Evolutionary conservation across 176 grass and related monocot genomes (phyloP).

Genomic region (Lolium perenne): DNA sequence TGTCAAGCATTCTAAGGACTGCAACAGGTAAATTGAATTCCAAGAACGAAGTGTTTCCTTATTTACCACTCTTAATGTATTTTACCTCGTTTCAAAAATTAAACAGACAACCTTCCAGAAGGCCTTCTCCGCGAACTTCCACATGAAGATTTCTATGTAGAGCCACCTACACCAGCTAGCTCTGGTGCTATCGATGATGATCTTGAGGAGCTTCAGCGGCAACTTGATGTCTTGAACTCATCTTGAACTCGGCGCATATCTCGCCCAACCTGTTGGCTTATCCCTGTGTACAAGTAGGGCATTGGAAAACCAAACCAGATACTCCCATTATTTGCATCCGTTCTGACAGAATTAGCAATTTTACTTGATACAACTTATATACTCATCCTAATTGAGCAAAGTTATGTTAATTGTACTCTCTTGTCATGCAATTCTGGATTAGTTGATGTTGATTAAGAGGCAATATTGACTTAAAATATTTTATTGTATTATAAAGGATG

Average conservation of each 20-base stretch:
- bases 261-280: background rate
- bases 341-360: background rate
- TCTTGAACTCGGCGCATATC: background rate
- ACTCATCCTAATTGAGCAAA: background rate
- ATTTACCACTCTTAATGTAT: background rate
- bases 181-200: slow-evolving; percentile 57
- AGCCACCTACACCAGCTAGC: slow-evolving; percentile 30
- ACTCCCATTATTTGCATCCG: background rate
- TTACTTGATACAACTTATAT: background rate
- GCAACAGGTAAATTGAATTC: slow-evolving; percentile 36
- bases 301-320: background rate
- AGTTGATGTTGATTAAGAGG: background rate
- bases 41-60: background rate
- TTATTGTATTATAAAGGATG: too few species aligned
- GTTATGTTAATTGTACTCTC: background rate
- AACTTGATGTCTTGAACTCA: slow-evolving; percentile 73
- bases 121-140: slow-evolving; percentile 93
- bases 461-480: background rate
- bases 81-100: slow-evolving; percentile 2
- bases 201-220: slow-evolving; percentile 85
- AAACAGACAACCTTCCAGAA: slow-evolving; percentile 82
- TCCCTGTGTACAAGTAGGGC: background rate
- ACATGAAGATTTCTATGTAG: slow-evolving; percentile 60
- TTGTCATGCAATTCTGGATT: background rate
- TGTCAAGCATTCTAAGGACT: slow-evolving; percentile 29